Percentiles rank a stretch among this genome's conserved stretches.
These are phyloP conservation scores for Cryptococcus floricola DNA, from an alignment of 1,284 basidiomycete species.

Conservation along the genomic window DNA sequence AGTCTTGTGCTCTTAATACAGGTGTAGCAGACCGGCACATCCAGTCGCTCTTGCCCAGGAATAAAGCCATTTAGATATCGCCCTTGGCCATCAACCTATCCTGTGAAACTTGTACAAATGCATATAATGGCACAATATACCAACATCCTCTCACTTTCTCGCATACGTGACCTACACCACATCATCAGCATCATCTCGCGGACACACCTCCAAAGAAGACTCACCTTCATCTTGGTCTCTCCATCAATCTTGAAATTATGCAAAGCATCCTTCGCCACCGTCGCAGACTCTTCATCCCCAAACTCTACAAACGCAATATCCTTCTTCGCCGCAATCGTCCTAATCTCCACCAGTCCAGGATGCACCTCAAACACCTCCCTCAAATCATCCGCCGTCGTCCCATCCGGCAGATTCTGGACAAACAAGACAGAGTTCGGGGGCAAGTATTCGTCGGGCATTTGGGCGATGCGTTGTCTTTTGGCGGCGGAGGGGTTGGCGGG, in stretches of 20 bases:
- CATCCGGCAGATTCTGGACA: conserved; percentile 87
- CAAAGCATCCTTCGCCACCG: conserved; percentile 83
- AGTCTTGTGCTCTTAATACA: too few species aligned
- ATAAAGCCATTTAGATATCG: too few species aligned
- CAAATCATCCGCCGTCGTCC: conserved; percentile 82
- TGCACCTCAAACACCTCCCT: conserved; percentile 86
- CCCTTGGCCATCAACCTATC: background rate
- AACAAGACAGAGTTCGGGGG: conserved; percentile 99
- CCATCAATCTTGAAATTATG: conserved; percentile 96
- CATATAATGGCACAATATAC: background rate
- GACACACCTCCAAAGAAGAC: conserved; percentile 5
- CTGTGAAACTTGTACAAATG: background rate
- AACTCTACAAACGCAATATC: conserved; percentile 97
- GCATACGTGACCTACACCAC: conserved; percentile 38
- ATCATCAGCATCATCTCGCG: conserved; percentile 1
- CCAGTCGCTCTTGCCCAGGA: background rate
- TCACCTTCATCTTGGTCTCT: conserved; percentile 92
- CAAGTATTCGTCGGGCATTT: conserved; percentile 98
- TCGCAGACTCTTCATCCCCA: conserved; percentile 81
- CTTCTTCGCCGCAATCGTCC: conserved; percentile 90
- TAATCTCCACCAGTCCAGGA: conserved; percentile 87
- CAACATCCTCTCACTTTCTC: conserved; percentile 25
- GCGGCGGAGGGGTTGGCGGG: conserved; percentile 42
- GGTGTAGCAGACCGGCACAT: too few species aligned
- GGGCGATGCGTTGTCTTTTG: conserved; percentile 60